Evolutionary conservation across 371 early-diverging fungal genomes (phyloP), one percentile per base, ranked within the genome.

Genomic region (Batrachochytrium dendrobatidis): DNA sequence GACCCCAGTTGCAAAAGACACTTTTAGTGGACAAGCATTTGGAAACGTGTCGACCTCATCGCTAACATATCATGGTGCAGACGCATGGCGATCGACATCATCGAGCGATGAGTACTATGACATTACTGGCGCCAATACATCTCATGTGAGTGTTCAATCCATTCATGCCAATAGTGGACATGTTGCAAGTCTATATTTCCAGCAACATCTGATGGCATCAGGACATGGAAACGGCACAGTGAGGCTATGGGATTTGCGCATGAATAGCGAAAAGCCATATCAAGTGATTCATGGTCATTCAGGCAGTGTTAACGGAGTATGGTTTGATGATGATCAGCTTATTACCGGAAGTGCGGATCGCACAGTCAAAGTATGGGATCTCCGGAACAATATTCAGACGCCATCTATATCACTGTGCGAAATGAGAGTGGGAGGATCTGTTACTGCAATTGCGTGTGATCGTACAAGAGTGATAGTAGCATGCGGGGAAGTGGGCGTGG

Each of bases 191-290:
- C 79, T 39, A 82, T 87, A 92, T 64, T 91, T 88, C 62, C 85
- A 83, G 80, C 81, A 86, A 54, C 84, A 81, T 68, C 90, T 89
- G 8, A 69, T 92, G 43, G 90, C 87, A 22, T 88, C 88, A 18
- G 94, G 94, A 18, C 88, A 91, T 8, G 80, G 80, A 17, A 91
- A 91, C 72, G 94, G 94, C 7, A 79, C 80, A n/a, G 73, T 93
- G 34, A 77, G 91, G 51, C 81, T 93, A 82, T 93, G 90, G 88
- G 94, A 92, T 66, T 70, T 88, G 55, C 82, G 92, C 34, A 84
- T 89, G 3, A n/a, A n/a, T n/a, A n/a, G 87, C 87, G 24, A 86
- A 87, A 58, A 79, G 85, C 20, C 91, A 90, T 64, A 79, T 91
- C 10, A 82, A 85, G 34, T n/a, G n/a, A 67, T 93, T 33, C 20